Evolutionary conservation across 179 eudicot species (phyloP).

Genomic region (Spergularia azorica): DNA sequence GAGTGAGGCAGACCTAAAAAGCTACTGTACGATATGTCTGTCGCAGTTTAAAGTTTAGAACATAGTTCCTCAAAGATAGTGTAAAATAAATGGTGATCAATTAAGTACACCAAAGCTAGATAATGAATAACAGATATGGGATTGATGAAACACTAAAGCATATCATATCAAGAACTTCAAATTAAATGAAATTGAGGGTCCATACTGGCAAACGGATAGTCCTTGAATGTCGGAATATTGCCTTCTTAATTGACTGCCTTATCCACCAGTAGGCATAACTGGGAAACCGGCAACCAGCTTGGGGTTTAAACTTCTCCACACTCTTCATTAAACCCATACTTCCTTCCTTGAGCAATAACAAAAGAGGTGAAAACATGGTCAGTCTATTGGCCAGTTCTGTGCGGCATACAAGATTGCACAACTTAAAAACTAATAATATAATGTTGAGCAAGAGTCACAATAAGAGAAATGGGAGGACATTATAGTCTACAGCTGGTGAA

Average conservation of each 20-base stretch:
- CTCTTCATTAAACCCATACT: slow-evolving; percentile 89
- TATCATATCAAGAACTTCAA: not conserved
- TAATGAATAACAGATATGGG: not conserved
- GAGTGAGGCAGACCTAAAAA: not conserved
- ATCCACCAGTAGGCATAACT: slow-evolving; percentile 98
- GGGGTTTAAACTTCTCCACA: slow-evolving; percentile 83
- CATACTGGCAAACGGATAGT: slow-evolving; percentile 85
- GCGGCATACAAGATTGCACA: slow-evolving; percentile 2
- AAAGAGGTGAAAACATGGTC: slow-evolving; percentile 12
- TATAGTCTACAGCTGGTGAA: not conserved
- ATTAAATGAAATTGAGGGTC: slow-evolving; percentile 10
- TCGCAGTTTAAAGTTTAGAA: not conserved
- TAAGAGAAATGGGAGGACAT: not conserved
- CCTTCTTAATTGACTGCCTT: slow-evolving; percentile 72
- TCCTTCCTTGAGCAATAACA: slow-evolving; percentile 63
- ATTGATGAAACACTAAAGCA: not conserved
- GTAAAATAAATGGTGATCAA: not conserved
- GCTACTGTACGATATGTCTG: not conserved
- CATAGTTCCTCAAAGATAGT: not conserved
- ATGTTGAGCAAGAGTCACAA: not conserved
- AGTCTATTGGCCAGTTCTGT: slow-evolving; percentile 9
- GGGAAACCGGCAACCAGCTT: slow-evolving; percentile 78
- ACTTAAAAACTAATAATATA: not conserved
- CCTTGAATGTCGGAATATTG: slow-evolving; percentile 79
- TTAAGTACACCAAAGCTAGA: too few relatives aligned